Evolutionary conservation across 768 basidiomycete species (phyloP), one percentile per base, ranked within the genome.

Genomic region (Kwoniella botswanensis): DNA sequence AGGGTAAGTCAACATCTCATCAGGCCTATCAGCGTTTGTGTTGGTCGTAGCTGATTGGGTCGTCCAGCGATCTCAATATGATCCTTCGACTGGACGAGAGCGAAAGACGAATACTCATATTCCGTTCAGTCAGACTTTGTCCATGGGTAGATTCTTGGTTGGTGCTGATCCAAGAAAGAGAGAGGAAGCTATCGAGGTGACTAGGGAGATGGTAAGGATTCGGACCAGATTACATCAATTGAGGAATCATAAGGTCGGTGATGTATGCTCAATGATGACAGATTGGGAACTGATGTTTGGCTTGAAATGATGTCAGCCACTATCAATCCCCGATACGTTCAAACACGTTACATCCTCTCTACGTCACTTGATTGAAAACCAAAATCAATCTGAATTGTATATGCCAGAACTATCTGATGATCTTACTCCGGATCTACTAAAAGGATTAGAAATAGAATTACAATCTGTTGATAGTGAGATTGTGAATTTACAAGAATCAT

Each of bases 61-160:
- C 10, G 29, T 22, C 24, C 57, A 83, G 82, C 74, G 82, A 61
- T 82, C 82, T 1, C 82, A 83, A 78, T 98, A 94, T 85, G 93
- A 98, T 80, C 89, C 93, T 10, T 91, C 93, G 74, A 93, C 92
- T 0, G 87, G 93, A 66, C 92, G 94, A 74, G 90, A 94, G 17
- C 94, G 92, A 86, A 99, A 99, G 83, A 94, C 93, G 5, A 96
- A 99, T 79, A 94, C 93, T 3, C 96, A 94, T 82, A 91, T 99
- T 74, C 92, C 90, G 77, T 97, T 96, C 79, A 89, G 87, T 18
- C 92, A 94, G 83, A 91, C 89, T 11, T 86, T 99, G 15, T 90
- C 88, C 79, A 89, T 98, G 88, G 94, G 97, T 82, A 90, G 97
- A 15, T 99, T 95, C 86, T 85, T 96, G 59, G 91, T 93, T 71